Evolutionary conservation across 2,329 filamentous ascomycete genomes (phyloP).

Genomic region (Periconia sp.): DNA sequence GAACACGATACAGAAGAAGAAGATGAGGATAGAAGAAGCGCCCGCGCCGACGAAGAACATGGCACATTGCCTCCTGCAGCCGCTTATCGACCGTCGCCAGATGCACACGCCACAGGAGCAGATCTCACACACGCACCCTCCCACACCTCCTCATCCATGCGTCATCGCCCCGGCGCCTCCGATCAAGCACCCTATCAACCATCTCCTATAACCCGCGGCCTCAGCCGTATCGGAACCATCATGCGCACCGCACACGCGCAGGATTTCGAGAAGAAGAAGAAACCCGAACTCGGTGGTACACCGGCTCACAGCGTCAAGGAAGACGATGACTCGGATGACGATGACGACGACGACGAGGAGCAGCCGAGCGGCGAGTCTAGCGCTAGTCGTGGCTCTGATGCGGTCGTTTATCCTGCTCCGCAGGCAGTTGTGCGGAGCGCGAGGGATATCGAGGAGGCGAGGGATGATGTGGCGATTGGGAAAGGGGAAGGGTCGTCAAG

Average conservation of each 20-base stretch:
- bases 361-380: background rate
- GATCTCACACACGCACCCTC: slow-evolving; percentile 12
- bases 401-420: background rate
- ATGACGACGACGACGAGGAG: slow-evolving; percentile 30
- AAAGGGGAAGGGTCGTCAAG: background rate
- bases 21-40: slow-evolving; percentile 37
- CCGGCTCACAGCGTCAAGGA: slow-evolving; percentile 13
- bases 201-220: slow-evolving; percentile 43
- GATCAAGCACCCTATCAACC: slow-evolving; percentile 11
- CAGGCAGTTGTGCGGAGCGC: background rate
- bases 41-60: slow-evolving; percentile 1
- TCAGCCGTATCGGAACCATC: slow-evolving; percentile 64
- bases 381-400: background rate
- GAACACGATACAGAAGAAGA: slow-evolving; percentile 5
- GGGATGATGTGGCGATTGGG: background rate
- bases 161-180: slow-evolving; percentile 23
- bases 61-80: slow-evolving; percentile 16
- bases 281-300: slow-evolving; percentile 47
- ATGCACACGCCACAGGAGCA: slow-evolving; percentile 16
- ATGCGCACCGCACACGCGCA: slow-evolving; percentile 83
- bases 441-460: slow-evolving; percentile 5
- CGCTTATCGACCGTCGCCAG: background rate
- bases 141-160: slow-evolving; percentile 14
- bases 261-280: slow-evolving; percentile 83
- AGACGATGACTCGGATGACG: slow-evolving; percentile 37